Evolutionary conservation across 2,329 filamentous ascomycete species (phyloP), one percentile per base, ranked within the genome.

Genomic region (Paecilomyces formosus): DNA sequence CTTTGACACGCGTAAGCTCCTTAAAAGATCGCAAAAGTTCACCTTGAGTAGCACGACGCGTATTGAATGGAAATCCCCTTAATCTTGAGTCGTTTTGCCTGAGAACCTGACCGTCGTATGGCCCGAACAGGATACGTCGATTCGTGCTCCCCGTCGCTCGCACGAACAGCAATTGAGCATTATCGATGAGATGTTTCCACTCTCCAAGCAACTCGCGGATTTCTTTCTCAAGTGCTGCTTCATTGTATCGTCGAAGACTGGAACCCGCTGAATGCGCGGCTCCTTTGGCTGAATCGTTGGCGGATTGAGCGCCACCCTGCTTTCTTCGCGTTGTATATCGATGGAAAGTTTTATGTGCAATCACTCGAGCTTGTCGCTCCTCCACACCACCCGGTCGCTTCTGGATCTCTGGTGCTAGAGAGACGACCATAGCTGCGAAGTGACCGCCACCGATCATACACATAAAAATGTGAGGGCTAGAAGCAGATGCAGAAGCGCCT

Each of bases 371-470:
- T 68, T 96, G 89, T 56, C 90, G 83, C 64, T 95, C 92, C 70
- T 96, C 84, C 1, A 88, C 81, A 0, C 89, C 88, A 15, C 82
- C 78, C 12, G 83, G 79, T 56, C 85, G 85, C 70, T 90, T 93
- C 39, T 85, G 84, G 56, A 88, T 79, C 62, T 92, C 89, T 0
- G 94, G 92, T 0, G 90, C 86, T 3, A 97, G 81, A 0, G 92
- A 92, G 11, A 99, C 89, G 11, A 97, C 81, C 92, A 97, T 97
- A 55, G 90, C 94, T 0, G 94, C 94, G 70, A 99, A 99, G 72
- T 99, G 94, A 0, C 94, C 94, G 60, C 94, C 94, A 24, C 94
- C 94, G 55, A 99, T 96, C 94, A 99, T 99, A 75, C 92, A 97
- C 54, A 99, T 83, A 70, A 99, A 97, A 55, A 96, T 86, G 70